These are phyloP conservation scores for Eucalyptus pumila DNA, from an alignment of 345 rosid genomes.

Conservation along the genomic window DNA sequence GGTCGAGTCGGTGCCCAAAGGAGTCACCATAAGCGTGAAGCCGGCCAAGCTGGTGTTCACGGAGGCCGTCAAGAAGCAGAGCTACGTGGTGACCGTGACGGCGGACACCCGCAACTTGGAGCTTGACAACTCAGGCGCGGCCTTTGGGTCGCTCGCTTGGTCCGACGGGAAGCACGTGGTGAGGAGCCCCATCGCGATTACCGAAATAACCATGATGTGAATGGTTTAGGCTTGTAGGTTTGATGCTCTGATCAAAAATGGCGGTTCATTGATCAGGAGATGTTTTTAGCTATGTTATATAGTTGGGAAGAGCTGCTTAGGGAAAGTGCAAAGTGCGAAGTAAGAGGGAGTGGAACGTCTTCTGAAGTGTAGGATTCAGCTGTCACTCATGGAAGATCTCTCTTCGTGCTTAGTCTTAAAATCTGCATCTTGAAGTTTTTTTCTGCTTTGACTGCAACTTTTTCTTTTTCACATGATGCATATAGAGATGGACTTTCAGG, in stretches of 20 bases:
- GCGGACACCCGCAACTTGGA: slow-evolving; percentile 34
- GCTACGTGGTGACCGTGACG: slow-evolving; percentile 41
- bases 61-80: slow-evolving; percentile 31
- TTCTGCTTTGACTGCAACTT: not conserved
- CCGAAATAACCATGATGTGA: slow-evolving; percentile 42
- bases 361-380: not conserved
- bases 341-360: not conserved
- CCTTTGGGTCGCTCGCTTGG: slow-evolving; percentile 72
- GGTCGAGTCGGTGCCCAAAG: slow-evolving; percentile 40
- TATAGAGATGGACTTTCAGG: not conserved
- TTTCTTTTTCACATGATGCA: not conserved
- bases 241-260: not conserved
- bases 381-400: not conserved
- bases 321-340: not conserved
- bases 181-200: slow-evolving; percentile 63
- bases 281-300: not conserved
- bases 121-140: slow-evolving; percentile 51
- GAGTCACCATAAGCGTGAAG: slow-evolving; percentile 43
- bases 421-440: not conserved
- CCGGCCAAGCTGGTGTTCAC: slow-evolving; percentile 45
- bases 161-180: slow-evolving; percentile 63
- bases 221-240: not conserved
- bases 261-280: not conserved
- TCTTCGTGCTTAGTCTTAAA: not conserved
- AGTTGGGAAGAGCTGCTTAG: not conserved